phyloP scores from a whole-genome alignment of 306 rosid genomes.

The Macrotyloma uniflorum region DNA sequence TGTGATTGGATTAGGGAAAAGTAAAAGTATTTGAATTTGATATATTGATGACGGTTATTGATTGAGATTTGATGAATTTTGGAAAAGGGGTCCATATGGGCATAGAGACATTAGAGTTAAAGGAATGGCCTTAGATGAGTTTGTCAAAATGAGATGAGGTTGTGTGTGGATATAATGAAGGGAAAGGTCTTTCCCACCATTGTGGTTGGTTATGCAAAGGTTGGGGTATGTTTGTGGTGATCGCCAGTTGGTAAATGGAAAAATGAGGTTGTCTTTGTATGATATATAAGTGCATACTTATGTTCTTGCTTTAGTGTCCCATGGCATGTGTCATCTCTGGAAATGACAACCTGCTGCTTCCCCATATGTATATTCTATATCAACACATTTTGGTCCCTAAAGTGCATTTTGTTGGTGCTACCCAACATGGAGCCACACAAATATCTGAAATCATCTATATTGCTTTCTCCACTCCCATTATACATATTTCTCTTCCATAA shows the following conservation, averaged over 20 bases:
- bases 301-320: constrained; percentile 20
- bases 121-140: neutral
- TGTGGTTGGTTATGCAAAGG: constrained; percentile 26
- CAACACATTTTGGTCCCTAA: constrained; percentile 20
- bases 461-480: too few species aligned
- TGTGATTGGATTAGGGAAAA: too few species aligned
- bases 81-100: constrained; percentile 31
- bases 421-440: neutral
- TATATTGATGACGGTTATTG: neutral
- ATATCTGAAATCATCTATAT: too few species aligned
- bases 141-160: constrained; percentile 18
- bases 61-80: neutral
- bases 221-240: constrained; percentile 32
- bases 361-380: neutral
- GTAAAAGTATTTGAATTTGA: neutral
- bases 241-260: constrained; percentile 44
- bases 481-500: too few species aligned
- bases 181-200: too few species aligned
- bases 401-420: neutral
- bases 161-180: constrained; percentile 32
- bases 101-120: neutral
- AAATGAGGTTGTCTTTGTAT: neutral
- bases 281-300: neutral
- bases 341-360: constrained; percentile 4
- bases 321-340: constrained; percentile 45